phyloP scores from a whole-genome alignment of 129 eudicot genomes.

The Pseudognaphalium luteoalbum region DNA sequence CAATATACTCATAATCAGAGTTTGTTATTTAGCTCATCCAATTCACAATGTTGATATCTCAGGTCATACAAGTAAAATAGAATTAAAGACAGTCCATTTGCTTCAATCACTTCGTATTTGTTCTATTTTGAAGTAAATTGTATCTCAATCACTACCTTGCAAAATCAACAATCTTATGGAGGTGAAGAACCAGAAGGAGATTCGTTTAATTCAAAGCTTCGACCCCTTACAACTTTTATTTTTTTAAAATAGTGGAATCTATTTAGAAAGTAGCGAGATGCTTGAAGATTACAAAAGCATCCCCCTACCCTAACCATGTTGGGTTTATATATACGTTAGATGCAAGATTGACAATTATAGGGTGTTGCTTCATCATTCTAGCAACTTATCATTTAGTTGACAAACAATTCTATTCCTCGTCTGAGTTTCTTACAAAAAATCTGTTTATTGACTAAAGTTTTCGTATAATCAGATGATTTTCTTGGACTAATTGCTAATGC shows the following conservation, averaged over 20 bases:
- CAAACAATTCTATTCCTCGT: background rate
- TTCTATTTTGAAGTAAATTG: background rate
- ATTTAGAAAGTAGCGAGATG: background rate
- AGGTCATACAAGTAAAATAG: slow-evolving; percentile 2
- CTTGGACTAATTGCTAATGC: slow-evolving; percentile 13
- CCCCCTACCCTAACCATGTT: background rate
- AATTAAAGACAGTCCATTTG: background rate
- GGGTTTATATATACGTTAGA: background rate
- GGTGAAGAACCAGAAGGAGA: background rate
- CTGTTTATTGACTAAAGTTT: background rate
- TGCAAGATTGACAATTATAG: background rate
- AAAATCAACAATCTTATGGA: background rate
- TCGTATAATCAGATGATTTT: background rate
- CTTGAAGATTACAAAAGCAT: background rate
- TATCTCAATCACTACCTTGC: background rate
- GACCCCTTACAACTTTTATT: background rate
- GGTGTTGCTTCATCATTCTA: slow-evolving; percentile 1
- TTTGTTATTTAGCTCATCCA: background rate
- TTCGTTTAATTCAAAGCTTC: no score
- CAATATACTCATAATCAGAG: background rate
- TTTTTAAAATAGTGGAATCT: no score
- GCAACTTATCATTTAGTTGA: background rate
- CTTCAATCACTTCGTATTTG: slow-evolving; percentile 1
- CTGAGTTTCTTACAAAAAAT: background rate
- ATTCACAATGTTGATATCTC: background rate